A percentile compares a stretch with the other conserved stretches of the same genome.
phyloP scores from a whole-genome alignment of 1,284 basidiomycete species.

The Cystobasidium pallidum region DNA sequence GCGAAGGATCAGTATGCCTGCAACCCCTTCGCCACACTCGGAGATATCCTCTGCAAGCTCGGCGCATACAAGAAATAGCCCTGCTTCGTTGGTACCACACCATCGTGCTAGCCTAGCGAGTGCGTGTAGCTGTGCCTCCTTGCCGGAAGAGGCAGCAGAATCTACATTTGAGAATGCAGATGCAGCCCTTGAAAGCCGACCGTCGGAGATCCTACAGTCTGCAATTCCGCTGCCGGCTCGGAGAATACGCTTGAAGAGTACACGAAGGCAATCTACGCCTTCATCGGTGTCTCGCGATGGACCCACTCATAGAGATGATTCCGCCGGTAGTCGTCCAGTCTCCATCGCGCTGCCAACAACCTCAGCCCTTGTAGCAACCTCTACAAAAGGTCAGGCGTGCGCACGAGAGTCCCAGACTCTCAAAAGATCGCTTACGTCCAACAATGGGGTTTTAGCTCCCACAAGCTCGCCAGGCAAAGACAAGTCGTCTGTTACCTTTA shows the following conservation, averaged over 20 bases:
- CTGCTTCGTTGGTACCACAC: background rate
- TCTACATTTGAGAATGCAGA: background rate
- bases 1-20: constrained; percentile 43
- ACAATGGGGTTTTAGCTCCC: constrained; percentile 10
- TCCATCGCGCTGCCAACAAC: constrained; percentile 38
- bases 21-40: background rate
- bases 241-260: constrained; percentile 12
- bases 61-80: background rate
- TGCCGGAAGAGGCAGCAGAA: constrained; percentile 47
- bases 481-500: constrained; percentile 25
- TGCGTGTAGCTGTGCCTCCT: constrained; percentile 46
- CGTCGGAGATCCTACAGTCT: constrained; percentile 14
- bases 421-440: constrained; percentile 12
- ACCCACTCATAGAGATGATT: background rate
- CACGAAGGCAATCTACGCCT: background rate
- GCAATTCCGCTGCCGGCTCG: constrained; percentile 13
- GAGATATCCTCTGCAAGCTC: background rate
- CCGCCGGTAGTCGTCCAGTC: constrained; percentile 29
- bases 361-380: constrained; percentile 35
- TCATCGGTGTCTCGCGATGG: background rate
- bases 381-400: constrained; percentile 8
- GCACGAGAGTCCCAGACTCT: constrained; percentile 13
- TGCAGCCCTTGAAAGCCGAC: constrained; percentile 4
- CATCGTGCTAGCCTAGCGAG: constrained; percentile 46
- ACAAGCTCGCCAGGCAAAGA: constrained; percentile 5